Evolutionary conservation across 192 early-diverging fungal species (phyloP).

Genomic region (Funneliformis mosseae): DNA sequence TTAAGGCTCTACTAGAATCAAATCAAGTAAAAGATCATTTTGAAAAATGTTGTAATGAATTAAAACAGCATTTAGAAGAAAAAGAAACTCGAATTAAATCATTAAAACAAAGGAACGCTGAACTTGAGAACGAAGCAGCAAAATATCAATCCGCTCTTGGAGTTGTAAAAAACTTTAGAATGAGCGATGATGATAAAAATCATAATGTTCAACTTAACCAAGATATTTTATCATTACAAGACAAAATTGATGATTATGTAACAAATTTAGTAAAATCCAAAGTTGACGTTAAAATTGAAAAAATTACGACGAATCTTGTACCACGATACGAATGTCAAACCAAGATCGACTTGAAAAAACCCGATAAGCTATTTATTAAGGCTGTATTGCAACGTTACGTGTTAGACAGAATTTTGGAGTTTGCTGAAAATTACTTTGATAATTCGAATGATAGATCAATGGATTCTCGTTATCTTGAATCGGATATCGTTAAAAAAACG

Average conservation of each 20-base stretch:
- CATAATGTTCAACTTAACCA: background rate
- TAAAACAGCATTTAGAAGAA: background rate
- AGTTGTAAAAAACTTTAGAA: background rate
- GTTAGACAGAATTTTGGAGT: background rate
- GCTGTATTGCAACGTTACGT: constrained; percentile 1
- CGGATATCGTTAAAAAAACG: background rate
- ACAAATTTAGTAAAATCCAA: constrained; percentile 3
- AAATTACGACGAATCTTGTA: background rate
- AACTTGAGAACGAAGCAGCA: constrained; percentile 1
- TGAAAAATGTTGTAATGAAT: background rate
- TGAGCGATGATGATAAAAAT: background rate
- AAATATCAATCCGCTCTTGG: constrained; percentile 8
- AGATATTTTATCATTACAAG: background rate
- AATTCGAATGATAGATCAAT: background rate
- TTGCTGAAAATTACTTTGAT: background rate
- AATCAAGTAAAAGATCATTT: no score
- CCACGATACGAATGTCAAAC: background rate
- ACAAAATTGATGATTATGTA: background rate
- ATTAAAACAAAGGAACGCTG: background rate
- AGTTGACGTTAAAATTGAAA: background rate
- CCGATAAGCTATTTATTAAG: background rate
- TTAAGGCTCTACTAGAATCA: no score
- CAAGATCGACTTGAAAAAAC: background rate
- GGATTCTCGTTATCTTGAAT: background rate
- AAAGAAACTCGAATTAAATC: background rate